phyloP scores from a whole-genome alignment of 495 filamentous ascomycete genomes.

The Aspergillus biplanus region DNA sequence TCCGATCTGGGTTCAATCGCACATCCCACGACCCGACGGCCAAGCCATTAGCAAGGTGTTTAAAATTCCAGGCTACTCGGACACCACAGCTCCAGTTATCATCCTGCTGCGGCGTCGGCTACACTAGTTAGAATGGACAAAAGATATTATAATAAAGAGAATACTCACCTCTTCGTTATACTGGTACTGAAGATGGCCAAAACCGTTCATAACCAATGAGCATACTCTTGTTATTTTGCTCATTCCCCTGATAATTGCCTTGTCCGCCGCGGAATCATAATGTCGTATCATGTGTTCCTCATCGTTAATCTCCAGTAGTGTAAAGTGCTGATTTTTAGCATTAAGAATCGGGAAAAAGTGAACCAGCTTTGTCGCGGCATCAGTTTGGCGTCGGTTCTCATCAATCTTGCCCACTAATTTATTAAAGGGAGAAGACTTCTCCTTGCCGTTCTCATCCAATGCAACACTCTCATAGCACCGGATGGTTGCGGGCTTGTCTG shows the following conservation, averaged over 20 bases:
- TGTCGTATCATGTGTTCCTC: conserved; percentile 7
- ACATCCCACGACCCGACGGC: conserved; percentile 10
- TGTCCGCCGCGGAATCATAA: conserved; percentile 3
- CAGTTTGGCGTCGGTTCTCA: not conserved
- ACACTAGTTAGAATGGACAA: not conserved
- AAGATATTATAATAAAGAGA: not conserved
- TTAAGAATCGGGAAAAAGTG: conserved; percentile 10
- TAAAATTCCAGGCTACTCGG: conserved; percentile 14
- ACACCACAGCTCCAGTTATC: conserved; percentile 16
- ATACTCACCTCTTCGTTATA: conserved; percentile 13
- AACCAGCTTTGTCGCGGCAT: not conserved
- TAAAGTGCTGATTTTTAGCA: conserved; percentile 11
- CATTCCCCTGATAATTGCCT: not conserved
- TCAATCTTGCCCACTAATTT: not conserved
- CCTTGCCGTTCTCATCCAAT: conserved; percentile 9
- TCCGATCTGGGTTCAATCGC: conserved; percentile 2
- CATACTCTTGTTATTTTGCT: not conserved
- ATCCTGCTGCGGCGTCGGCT: conserved; percentile 15
- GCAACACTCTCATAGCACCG: conserved; percentile 1
- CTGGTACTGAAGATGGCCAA: not conserved
- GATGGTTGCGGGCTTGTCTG: conserved; percentile 14
- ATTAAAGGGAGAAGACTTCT: not conserved
- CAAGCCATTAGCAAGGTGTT: conserved; percentile 7
- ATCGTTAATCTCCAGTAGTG: conserved; percentile 12
- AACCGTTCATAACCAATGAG: conserved; percentile 5